Conservation (phyloP, 257 asterid species). For the Avicennia marina region DNA sequence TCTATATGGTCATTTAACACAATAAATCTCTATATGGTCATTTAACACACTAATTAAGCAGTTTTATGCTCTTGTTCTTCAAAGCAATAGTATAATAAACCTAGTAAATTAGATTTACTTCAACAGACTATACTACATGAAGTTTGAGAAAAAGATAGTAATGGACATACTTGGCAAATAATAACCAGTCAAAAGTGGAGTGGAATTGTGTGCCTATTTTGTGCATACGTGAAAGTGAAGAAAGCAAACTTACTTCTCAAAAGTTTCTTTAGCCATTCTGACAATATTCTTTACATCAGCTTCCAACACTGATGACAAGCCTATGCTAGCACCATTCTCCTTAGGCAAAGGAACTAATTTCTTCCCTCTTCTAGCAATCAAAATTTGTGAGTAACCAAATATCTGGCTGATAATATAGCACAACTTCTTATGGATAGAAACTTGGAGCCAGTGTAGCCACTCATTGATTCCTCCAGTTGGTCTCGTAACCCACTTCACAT, state of each 20-base stretch:
- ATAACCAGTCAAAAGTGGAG: too few species aligned
- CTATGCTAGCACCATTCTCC: constrained; percentile 52
- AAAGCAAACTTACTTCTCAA: constrained; percentile 61
- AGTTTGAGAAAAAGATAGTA: too few species aligned
- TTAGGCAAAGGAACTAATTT: constrained; percentile 30
- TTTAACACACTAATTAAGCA: too few species aligned
- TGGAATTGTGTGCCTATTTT: too few species aligned
- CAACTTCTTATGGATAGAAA: constrained; percentile 73
- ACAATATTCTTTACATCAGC: constrained; percentile 81
- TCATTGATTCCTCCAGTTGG: constrained; percentile 96
- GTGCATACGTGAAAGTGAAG: neutral
- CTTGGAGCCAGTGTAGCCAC: constrained; percentile 94
- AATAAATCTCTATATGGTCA: too few species aligned
- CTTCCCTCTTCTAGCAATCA: constrained; percentile 45
- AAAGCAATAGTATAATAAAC: too few species aligned
- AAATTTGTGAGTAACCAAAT: constrained; percentile 39
- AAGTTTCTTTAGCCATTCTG: constrained; percentile 74
- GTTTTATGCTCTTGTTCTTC: too few species aligned
- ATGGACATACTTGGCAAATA: too few species aligned
- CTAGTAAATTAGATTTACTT: too few species aligned
- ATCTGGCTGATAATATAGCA: constrained; percentile 56
- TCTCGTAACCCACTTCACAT: constrained; percentile 75
- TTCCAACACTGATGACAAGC: constrained; percentile 78
- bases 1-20: too few species aligned
- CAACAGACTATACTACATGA: too few species aligned